These are phyloP conservation scores for Boletus mariae DNA, from an alignment of 1,284 basidiomycete species.

Conservation along the genomic window DNA sequence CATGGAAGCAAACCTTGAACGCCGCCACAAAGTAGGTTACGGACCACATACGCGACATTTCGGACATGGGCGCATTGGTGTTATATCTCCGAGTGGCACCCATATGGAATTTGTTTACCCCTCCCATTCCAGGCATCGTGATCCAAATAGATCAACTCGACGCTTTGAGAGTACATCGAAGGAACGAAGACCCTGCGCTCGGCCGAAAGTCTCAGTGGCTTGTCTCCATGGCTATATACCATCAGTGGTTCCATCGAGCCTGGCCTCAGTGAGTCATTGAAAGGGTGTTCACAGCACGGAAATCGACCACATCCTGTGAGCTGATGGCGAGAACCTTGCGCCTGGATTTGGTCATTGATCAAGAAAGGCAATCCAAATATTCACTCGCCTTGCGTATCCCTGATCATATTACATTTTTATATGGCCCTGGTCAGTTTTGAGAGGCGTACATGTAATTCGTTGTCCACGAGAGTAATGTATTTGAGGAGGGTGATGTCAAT, in stretches of 20 bases:
- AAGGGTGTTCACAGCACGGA: not conserved
- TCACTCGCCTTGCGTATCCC: not conserved
- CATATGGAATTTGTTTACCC: not conserved
- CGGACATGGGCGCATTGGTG: not conserved
- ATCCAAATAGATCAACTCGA: no score
- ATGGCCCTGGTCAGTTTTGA: not conserved
- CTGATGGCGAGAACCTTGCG: not conserved
- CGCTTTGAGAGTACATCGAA: no score
- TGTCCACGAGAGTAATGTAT: no score
- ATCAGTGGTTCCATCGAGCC: not conserved
- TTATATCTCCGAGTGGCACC: not conserved
- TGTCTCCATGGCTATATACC: not conserved
- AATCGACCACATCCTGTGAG: not conserved
- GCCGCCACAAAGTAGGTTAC: not conserved
- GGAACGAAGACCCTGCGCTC: not conserved
- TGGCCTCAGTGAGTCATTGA: not conserved
- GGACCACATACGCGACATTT: not conserved
- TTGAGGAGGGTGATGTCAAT: no score
- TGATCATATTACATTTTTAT: not conserved
- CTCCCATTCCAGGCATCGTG: no score
- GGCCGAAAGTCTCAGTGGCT: not conserved
- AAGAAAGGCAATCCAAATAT: not conserved
- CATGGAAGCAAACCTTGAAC: not conserved
- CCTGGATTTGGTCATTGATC: not conserved
- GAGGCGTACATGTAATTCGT: no score